A percentile compares a stretch with the other conserved stretches of the same genome.
These are phyloP conservation scores for Tylopilus sp. DNA, from an alignment of 1,284 basidiomycete genomes.

Conservation along the genomic window DNA sequence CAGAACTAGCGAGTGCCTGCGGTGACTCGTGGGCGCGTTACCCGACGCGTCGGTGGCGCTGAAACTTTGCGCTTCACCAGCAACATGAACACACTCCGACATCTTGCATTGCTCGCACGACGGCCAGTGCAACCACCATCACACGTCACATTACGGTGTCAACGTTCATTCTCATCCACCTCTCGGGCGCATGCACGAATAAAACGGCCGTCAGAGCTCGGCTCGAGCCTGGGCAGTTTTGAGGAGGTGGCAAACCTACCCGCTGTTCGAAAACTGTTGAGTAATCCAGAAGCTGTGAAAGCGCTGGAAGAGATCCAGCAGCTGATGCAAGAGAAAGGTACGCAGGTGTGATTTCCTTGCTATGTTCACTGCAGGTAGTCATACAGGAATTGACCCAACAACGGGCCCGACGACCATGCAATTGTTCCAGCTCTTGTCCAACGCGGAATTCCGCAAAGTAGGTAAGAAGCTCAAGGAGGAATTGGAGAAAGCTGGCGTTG, in stretches of 20 bases:
- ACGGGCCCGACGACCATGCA: slow-evolving; percentile 48
- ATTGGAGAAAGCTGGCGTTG: slow-evolving; percentile 56
- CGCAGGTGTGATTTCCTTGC: not conserved
- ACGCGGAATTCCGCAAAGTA: slow-evolving; percentile 48
- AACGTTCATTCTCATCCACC: slow-evolving; percentile 38
- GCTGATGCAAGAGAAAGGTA: slow-evolving; percentile 52
- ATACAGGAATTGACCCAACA: slow-evolving; percentile 45
- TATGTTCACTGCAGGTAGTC: slow-evolving; percentile 1
- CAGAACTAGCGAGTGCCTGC: too few species aligned
- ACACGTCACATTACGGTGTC: slow-evolving; percentile 18
- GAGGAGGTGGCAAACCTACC: slow-evolving; percentile 39
- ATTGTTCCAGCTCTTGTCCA: slow-evolving; percentile 51
- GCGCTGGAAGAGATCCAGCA: slow-evolving; percentile 45
- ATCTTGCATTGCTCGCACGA: slow-evolving; percentile 10
- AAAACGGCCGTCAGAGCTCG: slow-evolving; percentile 33
- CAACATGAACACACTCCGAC: slow-evolving; percentile 30
- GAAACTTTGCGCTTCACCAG: slow-evolving; percentile 4
- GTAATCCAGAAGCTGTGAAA: slow-evolving; percentile 47
- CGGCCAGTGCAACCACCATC: slow-evolving; percentile 15
- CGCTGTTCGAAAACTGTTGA: slow-evolving; percentile 46
- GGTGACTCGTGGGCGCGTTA: not conserved
- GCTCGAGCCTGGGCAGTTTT: slow-evolving; percentile 39
- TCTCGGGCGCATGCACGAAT: slow-evolving; percentile 33
- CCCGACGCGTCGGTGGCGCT: slow-evolving; percentile 27
- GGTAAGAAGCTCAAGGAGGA: slow-evolving; percentile 47